Conservation (phyloP, 2,329 filamentous ascomycete species). For the Pyrenochaeta sp. region DNA sequence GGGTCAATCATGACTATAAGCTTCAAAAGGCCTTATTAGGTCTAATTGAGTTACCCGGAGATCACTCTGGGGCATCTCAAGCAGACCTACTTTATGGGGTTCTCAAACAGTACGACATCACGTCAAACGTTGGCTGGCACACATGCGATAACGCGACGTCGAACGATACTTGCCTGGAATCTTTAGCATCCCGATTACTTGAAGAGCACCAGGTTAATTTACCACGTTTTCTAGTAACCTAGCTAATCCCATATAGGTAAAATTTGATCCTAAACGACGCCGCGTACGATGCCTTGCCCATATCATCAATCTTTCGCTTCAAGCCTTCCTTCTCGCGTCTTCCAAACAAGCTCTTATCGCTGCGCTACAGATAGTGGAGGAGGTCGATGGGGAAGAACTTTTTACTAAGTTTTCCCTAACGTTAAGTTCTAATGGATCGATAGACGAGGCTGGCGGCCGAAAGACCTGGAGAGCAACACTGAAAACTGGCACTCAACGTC, state of each 20-base stretch:
- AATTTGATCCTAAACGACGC: conserved; percentile 1
- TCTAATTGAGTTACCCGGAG: not conserved
- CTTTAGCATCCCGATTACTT: too few relatives aligned
- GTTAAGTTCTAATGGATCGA: too few relatives aligned
- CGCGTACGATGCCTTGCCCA: conserved; percentile 3
- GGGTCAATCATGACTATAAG: conserved; percentile 5
- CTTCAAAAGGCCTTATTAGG: conserved; percentile 10
- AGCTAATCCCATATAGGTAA: too few relatives aligned
- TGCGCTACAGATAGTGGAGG: not conserved
- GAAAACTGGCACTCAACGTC: too few relatives aligned
- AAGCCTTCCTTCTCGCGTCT: conserved; percentile 7
- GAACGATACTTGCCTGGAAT: conserved; percentile 4
- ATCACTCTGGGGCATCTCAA: conserved; percentile 3
- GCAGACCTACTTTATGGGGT: not conserved
- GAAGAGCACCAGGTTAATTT: too few relatives aligned
- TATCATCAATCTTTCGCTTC: conserved; percentile 10
- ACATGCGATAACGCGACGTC: conserved; percentile 9
- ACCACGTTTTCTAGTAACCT: too few relatives aligned
- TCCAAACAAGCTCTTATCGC: conserved; percentile 7
- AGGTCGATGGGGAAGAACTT: not conserved
- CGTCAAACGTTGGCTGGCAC: conserved; percentile 3
- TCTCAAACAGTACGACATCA: conserved; percentile 4
- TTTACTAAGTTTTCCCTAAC: conserved; percentile 2
- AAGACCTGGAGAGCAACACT: too few relatives aligned
- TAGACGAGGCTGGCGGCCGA: too few relatives aligned